Percentiles rank a stretch among this genome's conserved stretches.
Evolutionary conservation across 2,329 filamentous ascomycete species (phyloP).

Genomic region (Cladosporium sp.): DNA sequence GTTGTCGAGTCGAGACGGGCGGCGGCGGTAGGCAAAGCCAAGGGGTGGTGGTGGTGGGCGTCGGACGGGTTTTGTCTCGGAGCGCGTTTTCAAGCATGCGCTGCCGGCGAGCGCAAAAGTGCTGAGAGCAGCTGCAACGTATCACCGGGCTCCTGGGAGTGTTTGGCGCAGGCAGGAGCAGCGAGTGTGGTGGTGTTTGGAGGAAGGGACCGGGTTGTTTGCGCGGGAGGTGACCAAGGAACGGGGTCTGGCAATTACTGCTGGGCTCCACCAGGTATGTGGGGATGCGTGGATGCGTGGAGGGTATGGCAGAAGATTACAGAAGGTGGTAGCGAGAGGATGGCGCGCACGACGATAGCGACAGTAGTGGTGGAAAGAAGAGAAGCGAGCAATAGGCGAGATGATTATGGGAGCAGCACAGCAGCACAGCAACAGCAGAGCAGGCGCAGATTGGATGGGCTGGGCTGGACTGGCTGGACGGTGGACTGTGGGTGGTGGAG

Average conservation of each 20-base stretch:
- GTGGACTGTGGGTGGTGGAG: too few relatives aligned
- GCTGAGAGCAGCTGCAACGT: too few relatives aligned
- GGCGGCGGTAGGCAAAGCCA: background rate
- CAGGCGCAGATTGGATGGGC: background rate
- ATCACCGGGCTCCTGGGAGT: background rate
- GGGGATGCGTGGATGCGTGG: too few relatives aligned
- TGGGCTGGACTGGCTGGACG: too few relatives aligned
- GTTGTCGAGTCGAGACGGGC: background rate
- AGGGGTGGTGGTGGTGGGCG: slow-evolving; percentile 3
- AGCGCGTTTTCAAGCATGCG: slow-evolving; percentile 6
- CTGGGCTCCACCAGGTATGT: too few relatives aligned
- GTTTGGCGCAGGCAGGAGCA: background rate
- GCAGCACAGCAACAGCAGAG: background rate
- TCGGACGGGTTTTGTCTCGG: slow-evolving; percentile 8
- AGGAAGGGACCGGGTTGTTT: background rate
- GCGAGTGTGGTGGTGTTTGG: background rate
- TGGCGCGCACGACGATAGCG: too few relatives aligned
- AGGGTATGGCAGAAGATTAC: too few relatives aligned
- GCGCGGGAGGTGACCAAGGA: background rate
- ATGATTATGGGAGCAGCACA: too few relatives aligned
- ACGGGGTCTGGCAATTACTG: too few relatives aligned
- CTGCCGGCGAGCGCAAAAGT: background rate
- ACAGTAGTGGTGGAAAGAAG: too few relatives aligned
- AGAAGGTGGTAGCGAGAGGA: too few relatives aligned
- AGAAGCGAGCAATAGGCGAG: too few relatives aligned